Evolutionary conservation across 2,329 filamentous ascomycete genomes (phyloP).

Genomic region (Penicillium sp.): DNA sequence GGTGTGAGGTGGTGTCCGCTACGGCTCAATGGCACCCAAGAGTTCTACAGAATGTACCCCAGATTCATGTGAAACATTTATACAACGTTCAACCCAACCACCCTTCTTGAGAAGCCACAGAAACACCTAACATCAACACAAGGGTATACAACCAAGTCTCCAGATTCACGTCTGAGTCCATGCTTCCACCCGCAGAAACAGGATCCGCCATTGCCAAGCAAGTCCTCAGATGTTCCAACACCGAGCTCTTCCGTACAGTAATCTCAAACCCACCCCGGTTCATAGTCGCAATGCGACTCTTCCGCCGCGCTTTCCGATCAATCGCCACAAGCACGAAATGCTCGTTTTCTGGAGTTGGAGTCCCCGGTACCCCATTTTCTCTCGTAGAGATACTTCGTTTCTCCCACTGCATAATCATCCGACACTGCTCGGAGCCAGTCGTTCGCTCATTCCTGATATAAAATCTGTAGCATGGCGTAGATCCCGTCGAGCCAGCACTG

Average conservation of each 20-base stretch:
- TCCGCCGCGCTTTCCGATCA: constrained; percentile 20
- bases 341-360: not conserved
- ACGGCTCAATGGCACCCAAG: not conserved
- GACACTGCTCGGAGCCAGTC: not conserved
- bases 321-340: constrained; percentile 23
- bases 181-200: constrained; percentile 4
- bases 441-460: constrained; percentile 8
- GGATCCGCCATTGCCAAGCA: constrained; percentile 19
- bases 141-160: constrained; percentile 29
- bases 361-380: constrained; percentile 1
- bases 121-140: constrained; percentile 31
- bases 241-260: constrained; percentile 25
- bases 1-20: not conserved
- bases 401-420: constrained; percentile 26
- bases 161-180: constrained; percentile 20
- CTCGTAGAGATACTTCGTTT: constrained; percentile 8
- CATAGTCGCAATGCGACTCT: constrained; percentile 24
- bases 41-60: not conserved
- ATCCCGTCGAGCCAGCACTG: constrained; percentile 3
- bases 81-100: constrained; percentile 20
- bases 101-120: constrained; percentile 29
- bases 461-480: constrained; percentile 18
- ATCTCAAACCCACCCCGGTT: constrained; percentile 23
- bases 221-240: constrained; percentile 21
- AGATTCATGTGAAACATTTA: not conserved